Base-by-base conservation (phyloP, 257 asterid genomes). In the Linderniella brevidens region DNA sequence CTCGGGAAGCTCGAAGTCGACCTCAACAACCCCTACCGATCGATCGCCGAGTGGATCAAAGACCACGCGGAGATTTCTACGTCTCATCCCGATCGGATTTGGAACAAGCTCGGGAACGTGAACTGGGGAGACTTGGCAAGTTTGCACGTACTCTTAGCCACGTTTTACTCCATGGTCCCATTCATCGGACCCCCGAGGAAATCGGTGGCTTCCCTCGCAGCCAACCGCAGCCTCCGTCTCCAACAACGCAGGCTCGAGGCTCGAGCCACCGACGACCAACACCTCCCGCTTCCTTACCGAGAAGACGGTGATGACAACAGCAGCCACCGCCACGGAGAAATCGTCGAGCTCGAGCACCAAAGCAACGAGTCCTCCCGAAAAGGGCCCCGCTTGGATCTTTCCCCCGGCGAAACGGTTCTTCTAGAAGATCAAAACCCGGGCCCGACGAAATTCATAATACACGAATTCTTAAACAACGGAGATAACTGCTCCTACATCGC, bases 21-120 rank as follows among this genome's bases (percentile, higher is more conserved):
- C 62, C 59, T 68, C 17, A 65, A 54, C 49, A 52, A 75, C 49
- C 92, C 93, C 0, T 84, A 80, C 61, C 64, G 65, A 60, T 84
- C 87, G 3, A 58, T 75, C 58, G 78, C 67, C 3, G 92, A 80
- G 48, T 84, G 95, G 95, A 69, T 84, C 65, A 61, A 65, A 6
- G 59, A 64, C 42, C 81, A 75, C 58, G 92, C 78, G 0, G 78
- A 80, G 1, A 65, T 84, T 55, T 60, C 73, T 20, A 46, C 80
- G 69, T 77, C 92, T 35, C 73, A 64, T 0, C 68, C 71, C 0
- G 92, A 84, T 46, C 76, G 59, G 36, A 60, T 84, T 53, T 84
- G 95, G 95, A 84, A 80, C 81, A 73, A 69, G 75, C 81, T 84
- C 3, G 95, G 95, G 48, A 84, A 84, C 45, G 92, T 72, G 13